Evolutionary conservation across 108 stramenopile species (phyloP), one percentile per base, ranked within the genome.

Genomic region (Cylindrotheca closterium): DNA sequence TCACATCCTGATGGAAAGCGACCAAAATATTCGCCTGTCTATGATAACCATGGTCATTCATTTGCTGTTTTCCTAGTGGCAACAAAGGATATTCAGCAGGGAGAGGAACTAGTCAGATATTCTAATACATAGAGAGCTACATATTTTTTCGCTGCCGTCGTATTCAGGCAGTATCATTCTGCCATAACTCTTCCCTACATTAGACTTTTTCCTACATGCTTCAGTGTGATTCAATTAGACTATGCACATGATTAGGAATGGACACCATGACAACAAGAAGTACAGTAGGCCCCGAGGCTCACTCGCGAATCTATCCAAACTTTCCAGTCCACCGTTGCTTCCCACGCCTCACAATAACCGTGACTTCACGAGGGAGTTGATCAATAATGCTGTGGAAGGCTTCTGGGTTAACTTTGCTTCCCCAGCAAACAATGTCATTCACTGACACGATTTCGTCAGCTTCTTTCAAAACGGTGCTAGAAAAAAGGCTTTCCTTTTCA

Each of bases 11-110:
- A 54, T 19, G 75, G 78, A 32, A 60, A 31, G 4, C 67, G 74
- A 28, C 86, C 86, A 5, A 72, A 65, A 42, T 87, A 51, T 46
- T 86, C 85, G 12, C 85, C 85, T 46, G 85, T 86, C 15, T 86
- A 86, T 53, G 82, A 86, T 54, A 77, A 81, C n/a, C 77, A 80
- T 60, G 73, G 68, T 10, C 55, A 79, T 54, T 73, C 74, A 2
- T 77, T 83, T 54, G 82, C 81, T 72, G 67, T 83, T 3, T 81
- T 86, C 55, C 53, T 87, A 46, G 83, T 84, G 30, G 86, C 86
- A 8, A 81, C 75, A 21, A 33, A 64, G 24, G 83, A 84, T 28
- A 84, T 42, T 10, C 37, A 7, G 10, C 7, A 42, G 15, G 37
- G 37, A 15, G 15, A 7, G 15, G 37, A 42, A 42, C 10, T 42